Base-by-base conservation (phyloP, 208 protist species). In the Trypanosoma cruzi region DNA sequence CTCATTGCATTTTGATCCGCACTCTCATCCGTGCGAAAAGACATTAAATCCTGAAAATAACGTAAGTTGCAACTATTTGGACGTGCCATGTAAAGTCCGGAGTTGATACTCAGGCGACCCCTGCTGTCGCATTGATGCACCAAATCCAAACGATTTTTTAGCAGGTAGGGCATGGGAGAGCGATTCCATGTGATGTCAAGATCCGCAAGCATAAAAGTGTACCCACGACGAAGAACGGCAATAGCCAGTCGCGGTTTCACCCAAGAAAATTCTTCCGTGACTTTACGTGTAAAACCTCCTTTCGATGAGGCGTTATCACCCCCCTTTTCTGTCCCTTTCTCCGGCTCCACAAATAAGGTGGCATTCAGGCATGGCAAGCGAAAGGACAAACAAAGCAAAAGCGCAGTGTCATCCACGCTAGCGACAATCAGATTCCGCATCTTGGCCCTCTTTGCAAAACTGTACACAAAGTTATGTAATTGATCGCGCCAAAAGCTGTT, bases 381-480 rank as follows among this genome's bases (percentile, higher is more conserved):
- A 28, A 77, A 57, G 13, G 46, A 53, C 20, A 71, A 26, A 60
- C 75, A 80, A 1, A 66, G 18, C 24, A 20, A 57, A 5, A 80
- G 37, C 2, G 75, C 36, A 2, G 31, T 48, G 37, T 65, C 67
- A 56, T 80, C 75, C 26, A 77, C 20, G 20, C 61, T 73, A 22
- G 75, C 75, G 3, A 80, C 64, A 48, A 80, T 71, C 32, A 75
- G 49, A 62, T 75, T 75, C 13, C 22, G 34, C 54, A 75, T 48
- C 7, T 67, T 64, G 26, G 75, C 68, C n/a, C 58, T 59, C n/a
- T 20, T 52, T 32, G 28, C 46, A 50, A 80, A 68, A 24, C 69
- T 72, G 46, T 75, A 75, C 1, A 80, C 75, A 56, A 80, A 66
- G 44, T 80, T 80, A 65, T 80, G 75, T 24, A 80, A 46, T 52